Evolutionary conservation across 2,329 filamentous ascomycete genomes (phyloP).

Genomic region (Claviceps paspali): DNA sequence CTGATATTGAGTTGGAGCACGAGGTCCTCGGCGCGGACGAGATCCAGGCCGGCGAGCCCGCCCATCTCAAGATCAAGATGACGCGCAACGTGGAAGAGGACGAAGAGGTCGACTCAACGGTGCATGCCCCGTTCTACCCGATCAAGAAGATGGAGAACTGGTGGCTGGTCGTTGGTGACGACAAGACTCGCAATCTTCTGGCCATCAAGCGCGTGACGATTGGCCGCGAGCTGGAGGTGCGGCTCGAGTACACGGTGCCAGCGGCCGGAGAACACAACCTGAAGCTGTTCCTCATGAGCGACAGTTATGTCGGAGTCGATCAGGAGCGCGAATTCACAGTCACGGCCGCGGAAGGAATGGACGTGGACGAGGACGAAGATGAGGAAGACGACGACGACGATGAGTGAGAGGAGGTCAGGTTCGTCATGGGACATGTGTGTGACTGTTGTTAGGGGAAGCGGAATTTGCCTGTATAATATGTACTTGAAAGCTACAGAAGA

Average conservation of each 20-base stretch:
- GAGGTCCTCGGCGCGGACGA: slow-evolving; percentile 68
- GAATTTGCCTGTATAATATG: no score
- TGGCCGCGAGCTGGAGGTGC: slow-evolving; percentile 58
- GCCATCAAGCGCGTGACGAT: slow-evolving; percentile 93
- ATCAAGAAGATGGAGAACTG: slow-evolving; percentile 89
- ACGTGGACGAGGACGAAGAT: slow-evolving; percentile 60
- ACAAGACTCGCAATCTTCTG: slow-evolving; percentile 71
- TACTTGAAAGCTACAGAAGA: background rate
- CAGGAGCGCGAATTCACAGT: slow-evolving; percentile 85
- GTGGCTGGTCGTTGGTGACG: slow-evolving; percentile 95
- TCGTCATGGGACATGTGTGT: background rate
- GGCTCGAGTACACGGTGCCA: slow-evolving; percentile 78
- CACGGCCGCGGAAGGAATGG: slow-evolving; percentile 80
- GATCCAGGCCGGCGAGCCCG: slow-evolving; percentile 64
- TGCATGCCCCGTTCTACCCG: slow-evolving; percentile 93
- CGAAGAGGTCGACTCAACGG: slow-evolving; percentile 60
- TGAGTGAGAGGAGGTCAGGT: slow-evolving; percentile 8
- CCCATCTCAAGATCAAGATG: slow-evolving; percentile 72
- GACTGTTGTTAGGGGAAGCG: no score
- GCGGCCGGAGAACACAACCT: slow-evolving; percentile 71
- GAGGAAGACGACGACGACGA: slow-evolving; percentile 36
- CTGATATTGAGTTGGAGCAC: slow-evolving; percentile 84
- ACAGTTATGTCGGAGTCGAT: slow-evolving; percentile 93
- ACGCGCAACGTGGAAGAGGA: slow-evolving; percentile 62
- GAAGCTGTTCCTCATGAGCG: slow-evolving; percentile 90